Base-by-base conservation (phyloP, 2,329 filamentous ascomycete genomes). In the Chrysoporthe deuterocubensis region DNA sequence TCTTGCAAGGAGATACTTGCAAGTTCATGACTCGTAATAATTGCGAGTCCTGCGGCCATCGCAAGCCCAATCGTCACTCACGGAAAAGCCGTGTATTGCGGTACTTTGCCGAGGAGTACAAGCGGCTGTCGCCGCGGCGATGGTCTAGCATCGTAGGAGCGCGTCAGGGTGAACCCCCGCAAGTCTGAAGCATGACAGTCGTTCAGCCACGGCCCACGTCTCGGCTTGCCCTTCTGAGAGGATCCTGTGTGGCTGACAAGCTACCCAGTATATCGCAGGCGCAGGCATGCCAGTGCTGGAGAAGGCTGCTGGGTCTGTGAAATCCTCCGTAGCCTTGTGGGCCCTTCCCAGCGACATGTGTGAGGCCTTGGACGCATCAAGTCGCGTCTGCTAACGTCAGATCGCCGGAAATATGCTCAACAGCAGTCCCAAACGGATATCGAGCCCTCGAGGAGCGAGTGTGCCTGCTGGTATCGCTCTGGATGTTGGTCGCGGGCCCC, bases 191-290 rank as follows among this genome's bases (percentile, higher is more conserved):
- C 50, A 7, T 34, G 50, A 54, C 40, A 44, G 40, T 44, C 52
- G 34, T 56, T 18, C 50, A 56, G 50, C 62, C 40, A 64, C 52
- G 40, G 8, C 37, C 48, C 26, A 26, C 21, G 46, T 52, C 46
- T 63, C 62, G 62, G 62, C n/a, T 44, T 64, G 8, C 62, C 62
- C 21, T n/a, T 46, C 26, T 64, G 37, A 48, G 62, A 56, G 40
- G 21, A 44, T 50, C n/a, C 43, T 44, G 62, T 56, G 62, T 26
- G 40, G 40, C 62, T 46, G 62, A 18, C 26, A 64, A 54, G 50
- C 62, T 34, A 57, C 50, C 16, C 13, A 11, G n/a, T 21, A 34
- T 32, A 18, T 32, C 32, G 46, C 18, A 63, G 48, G n/a, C 34
- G 37, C 40, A 50, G 34, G 52, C 50, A n/a, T 40, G 37, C 13